phyloP scores from a whole-genome alignment of 345 rosid species.

The Salix brachista region DNA sequence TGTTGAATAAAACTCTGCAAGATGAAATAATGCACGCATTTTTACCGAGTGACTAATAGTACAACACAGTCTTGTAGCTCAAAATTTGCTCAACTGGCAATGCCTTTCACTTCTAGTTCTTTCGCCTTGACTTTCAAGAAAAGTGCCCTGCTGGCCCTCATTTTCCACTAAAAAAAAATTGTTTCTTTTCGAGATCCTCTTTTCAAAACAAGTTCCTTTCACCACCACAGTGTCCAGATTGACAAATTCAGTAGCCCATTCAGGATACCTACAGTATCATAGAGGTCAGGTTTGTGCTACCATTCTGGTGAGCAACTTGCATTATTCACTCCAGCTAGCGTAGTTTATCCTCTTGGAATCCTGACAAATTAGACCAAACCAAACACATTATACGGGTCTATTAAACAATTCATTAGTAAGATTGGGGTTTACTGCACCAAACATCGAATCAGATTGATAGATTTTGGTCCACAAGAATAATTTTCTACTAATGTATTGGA shows the following conservation, averaged over 20 bases:
- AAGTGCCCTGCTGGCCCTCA: constrained; percentile 2
- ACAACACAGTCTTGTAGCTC: neutral
- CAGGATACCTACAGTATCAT: neutral
- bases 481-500: neutral
- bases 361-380: neutral
- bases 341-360: neutral
- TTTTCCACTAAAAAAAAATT: neutral
- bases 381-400: neutral
- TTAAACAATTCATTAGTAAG: too few species aligned
- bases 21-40: neutral
- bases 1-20: neutral
- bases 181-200: neutral
- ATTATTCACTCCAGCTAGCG: neutral
- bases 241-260: neutral
- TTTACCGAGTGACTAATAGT: neutral
- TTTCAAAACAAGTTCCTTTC: neutral
- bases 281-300: neutral
- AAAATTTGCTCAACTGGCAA: neutral
- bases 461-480: neutral
- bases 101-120: neutral
- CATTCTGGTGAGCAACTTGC: neutral
- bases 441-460: neutral
- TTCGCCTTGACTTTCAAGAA: constrained; percentile 8
- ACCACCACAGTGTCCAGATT: neutral
- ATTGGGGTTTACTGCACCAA: neutral